Base-by-base conservation (phyloP, 768 basidiomycete genomes). In the Boletus sp. region DNA sequence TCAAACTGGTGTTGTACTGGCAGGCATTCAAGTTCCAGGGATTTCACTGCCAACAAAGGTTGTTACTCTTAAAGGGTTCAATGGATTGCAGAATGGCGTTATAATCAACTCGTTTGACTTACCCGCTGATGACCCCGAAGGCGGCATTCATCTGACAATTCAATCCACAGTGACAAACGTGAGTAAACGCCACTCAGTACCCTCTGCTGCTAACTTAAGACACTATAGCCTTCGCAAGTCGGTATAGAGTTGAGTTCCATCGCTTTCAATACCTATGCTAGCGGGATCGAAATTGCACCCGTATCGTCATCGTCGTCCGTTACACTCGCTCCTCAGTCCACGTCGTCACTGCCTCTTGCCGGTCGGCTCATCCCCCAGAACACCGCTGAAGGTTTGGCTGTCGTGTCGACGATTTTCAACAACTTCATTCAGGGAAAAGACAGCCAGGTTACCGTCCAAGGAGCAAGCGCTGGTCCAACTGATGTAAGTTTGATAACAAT, bases 31-130 rank as follows among this genome's bases (percentile, higher is more conserved):
- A 20, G 83, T 89, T 32, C 59, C 81, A 33, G 82, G 79, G 1
- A 81, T 90, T 55, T 69, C 73, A 4, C 76, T 87, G 42, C 64
- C 81, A 4, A 72, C 78, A 40, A 87, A 88, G 73, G 73, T 69
- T 7, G 82, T 90, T 10, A 80, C 81, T 5, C 71, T 90, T 40
- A 85, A 85, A 60, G 89, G 87, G 12, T 85, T 90, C 74, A 85
- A 89, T 66, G 83, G 83, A 24, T 71, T 90, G 37, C 77, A 84
- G 71, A 76, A 76, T 41, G 84, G 83, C 12, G 86, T 90, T 18
- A 71, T 69, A 28, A 86, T 90, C 57, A 71, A 84, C 28, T 79
- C 82, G 3, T 90, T 90, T 62, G 86, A 90, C 70, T 70, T 90
- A 28, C 88, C 89, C 0, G 75, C 77, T 11, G 78, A 90, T 63